Conservation (phyloP, 2,329 filamentous ascomycete species). For the Neonectria punicea region DNA sequence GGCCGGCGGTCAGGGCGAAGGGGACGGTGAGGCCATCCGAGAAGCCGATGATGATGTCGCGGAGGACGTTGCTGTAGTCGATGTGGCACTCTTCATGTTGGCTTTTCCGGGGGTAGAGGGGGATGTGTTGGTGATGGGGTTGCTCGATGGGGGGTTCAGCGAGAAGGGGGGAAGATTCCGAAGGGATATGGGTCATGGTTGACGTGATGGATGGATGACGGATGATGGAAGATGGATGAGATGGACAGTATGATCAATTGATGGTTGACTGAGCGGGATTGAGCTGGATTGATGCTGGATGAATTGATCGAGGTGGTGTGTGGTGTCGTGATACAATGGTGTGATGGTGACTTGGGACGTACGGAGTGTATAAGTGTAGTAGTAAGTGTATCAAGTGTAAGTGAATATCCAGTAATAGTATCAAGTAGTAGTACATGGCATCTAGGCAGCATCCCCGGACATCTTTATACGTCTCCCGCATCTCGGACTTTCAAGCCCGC, state of each 20-base stretch:
- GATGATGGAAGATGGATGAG: background rate
- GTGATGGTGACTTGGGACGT: background rate
- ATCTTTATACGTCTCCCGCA: constrained; percentile 9
- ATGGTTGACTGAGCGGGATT: too few species aligned
- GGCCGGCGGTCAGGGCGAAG: constrained; percentile 80
- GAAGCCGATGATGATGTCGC: constrained; percentile 79
- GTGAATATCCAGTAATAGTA: constrained; percentile 1
- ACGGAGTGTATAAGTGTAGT: background rate
- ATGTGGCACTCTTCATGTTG: constrained; percentile 42
- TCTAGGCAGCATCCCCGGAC: constrained; percentile 23
- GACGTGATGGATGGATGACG: background rate
- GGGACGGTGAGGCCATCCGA: constrained; percentile 84
- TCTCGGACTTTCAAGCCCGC: background rate
- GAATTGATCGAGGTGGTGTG: background rate
- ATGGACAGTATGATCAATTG: too few species aligned
- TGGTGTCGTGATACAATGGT: background rate
- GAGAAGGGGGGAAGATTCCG: constrained; percentile 49
- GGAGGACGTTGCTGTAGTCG: constrained; percentile 59
- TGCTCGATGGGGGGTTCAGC: constrained; percentile 46
- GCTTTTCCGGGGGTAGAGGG: constrained; percentile 38
- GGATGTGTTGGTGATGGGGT: constrained; percentile 36
- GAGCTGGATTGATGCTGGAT: too few species aligned
- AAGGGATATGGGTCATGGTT: constrained; percentile 41
- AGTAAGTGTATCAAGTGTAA: background rate
- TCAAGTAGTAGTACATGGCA: constrained; percentile 2